A percentile compares a stretch with the other conserved stretches of the same genome.
phyloP scores from a whole-genome alignment of 441 rosid genomes.

The Populus trichocarpa region DNA sequence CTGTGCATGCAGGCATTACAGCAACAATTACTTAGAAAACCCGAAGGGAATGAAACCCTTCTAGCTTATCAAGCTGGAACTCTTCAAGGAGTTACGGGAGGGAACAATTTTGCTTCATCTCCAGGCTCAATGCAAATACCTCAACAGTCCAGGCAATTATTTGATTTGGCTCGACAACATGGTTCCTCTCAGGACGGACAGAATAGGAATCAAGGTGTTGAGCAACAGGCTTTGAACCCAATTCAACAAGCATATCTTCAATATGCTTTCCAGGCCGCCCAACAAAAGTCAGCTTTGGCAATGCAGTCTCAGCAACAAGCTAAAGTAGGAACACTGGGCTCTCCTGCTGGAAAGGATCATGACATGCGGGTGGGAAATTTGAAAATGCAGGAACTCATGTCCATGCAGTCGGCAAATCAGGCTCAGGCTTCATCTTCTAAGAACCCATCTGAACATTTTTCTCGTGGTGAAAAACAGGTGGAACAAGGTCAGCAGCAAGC shows the following conservation, averaged over 20 bases:
- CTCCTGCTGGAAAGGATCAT: conserved; percentile 63
- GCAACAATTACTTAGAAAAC: conserved; percentile 63
- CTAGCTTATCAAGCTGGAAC: conserved; percentile 79
- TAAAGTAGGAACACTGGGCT: conserved; percentile 65
- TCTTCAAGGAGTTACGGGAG: conserved; percentile 75
- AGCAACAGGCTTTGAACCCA: conserved; percentile 75
- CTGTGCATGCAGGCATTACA: conserved; percentile 50
- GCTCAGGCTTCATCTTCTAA: conserved; percentile 86
- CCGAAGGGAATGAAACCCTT: conserved; percentile 78
- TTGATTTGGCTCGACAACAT: conserved; percentile 72
- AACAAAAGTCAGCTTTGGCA: conserved; percentile 60
- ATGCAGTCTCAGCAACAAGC: conserved; percentile 63
- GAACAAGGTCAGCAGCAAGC: conserved; percentile 55
- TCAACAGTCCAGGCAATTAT: conserved; percentile 81
- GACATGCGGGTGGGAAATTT: conserved; percentile 60
- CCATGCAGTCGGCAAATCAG: conserved; percentile 74
- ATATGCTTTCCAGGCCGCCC: conserved; percentile 68
- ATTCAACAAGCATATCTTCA: conserved; percentile 89
- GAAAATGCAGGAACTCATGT: conserved; percentile 81
- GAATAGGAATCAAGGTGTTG: conserved; percentile 58
- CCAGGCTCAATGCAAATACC: conserved; percentile 75
- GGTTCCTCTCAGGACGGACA: conserved; percentile 67
- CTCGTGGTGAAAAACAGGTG: conserved; percentile 64
- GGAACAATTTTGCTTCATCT: conserved; percentile 57
- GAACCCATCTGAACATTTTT: conserved; percentile 63